phyloP scores from a whole-genome alignment of 2,329 filamentous ascomycete genomes.

The Arthrinium phaeospermum region DNA sequence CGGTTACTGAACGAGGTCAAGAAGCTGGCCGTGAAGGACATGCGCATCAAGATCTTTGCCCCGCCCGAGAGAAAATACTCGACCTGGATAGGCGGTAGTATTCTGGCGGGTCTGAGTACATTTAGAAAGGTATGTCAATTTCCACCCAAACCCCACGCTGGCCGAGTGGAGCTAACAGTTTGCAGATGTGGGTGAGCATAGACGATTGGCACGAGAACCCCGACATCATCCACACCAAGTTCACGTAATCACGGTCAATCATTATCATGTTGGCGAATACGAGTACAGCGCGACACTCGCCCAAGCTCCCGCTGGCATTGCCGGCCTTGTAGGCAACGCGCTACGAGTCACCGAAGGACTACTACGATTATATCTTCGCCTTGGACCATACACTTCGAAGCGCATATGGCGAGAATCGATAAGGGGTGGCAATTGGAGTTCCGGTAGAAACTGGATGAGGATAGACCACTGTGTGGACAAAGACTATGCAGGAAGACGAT shows the following conservation, averaged over 20 bases:
- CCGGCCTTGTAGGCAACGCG: neutral
- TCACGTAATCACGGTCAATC: conserved; percentile 65
- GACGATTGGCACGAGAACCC: conserved; percentile 99
- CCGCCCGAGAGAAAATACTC: conserved; percentile 98
- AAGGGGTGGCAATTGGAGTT: neutral
- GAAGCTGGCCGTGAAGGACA: conserved; percentile 93
- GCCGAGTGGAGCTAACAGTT: conserved; percentile 22
- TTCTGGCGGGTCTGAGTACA: conserved; percentile 93
- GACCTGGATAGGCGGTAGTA: conserved; percentile 98
- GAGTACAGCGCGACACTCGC: neutral
- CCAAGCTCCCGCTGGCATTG: neutral
- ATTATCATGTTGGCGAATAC: neutral
- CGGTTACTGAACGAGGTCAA: conserved; percentile 91
- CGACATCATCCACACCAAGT: conserved; percentile 98
- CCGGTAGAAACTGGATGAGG: neutral
- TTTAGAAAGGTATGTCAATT: conserved; percentile 83
- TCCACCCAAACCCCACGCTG: conserved; percentile 18
- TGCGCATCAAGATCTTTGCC: conserved; percentile 99
- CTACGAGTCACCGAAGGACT: neutral
- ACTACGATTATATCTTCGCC: neutral
- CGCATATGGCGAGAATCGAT: neutral
- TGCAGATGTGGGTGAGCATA: conserved; percentile 98
- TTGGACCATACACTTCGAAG: neutral
- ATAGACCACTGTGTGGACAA: conserved; percentile 8
- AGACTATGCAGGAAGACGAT: neutral